These are phyloP conservation scores for Sarcocystis neurona DNA, from an alignment of 169 alveolate species.

Conservation along the genomic window DNA sequence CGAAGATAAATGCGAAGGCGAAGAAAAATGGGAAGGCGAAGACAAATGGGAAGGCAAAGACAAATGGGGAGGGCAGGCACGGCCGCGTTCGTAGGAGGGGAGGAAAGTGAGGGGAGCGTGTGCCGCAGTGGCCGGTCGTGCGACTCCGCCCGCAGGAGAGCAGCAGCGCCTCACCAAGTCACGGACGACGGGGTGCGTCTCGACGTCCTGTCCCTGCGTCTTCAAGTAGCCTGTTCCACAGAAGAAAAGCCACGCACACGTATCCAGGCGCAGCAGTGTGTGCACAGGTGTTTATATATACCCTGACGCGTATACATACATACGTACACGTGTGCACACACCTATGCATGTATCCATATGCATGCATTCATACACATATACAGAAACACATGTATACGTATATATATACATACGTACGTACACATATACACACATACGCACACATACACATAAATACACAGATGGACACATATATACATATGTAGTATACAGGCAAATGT, in stretches of 20 bases:
- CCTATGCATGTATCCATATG: background rate
- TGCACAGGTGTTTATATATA: background rate
- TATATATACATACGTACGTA: background rate
- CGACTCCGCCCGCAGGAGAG: too few species aligned
- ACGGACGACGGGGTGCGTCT: background rate
- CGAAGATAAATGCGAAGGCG: too few species aligned
- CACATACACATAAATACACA: background rate
- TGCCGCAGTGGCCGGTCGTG: too few species aligned
- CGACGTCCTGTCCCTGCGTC: conserved; percentile 11
- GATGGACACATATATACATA: too few species aligned
- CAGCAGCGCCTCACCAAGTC: conserved; percentile 28
- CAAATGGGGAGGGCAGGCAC: too few species aligned
- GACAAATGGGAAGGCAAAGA: too few species aligned
- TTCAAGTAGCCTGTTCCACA: conserved; percentile 1
- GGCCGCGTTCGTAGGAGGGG: too few species aligned
- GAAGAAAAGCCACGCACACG: background rate
- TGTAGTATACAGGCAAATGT: too few species aligned
- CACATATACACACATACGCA: background rate
- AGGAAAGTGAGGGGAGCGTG: too few species aligned
- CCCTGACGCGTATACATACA: background rate
- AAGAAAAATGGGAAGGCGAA: too few species aligned
- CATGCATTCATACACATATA: background rate
- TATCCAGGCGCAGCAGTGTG: background rate
- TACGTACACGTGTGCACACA: background rate
- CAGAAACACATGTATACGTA: background rate